Conservation (phyloP, 352 stramenopile genomes). For the Phytophthora sp. region DNA sequence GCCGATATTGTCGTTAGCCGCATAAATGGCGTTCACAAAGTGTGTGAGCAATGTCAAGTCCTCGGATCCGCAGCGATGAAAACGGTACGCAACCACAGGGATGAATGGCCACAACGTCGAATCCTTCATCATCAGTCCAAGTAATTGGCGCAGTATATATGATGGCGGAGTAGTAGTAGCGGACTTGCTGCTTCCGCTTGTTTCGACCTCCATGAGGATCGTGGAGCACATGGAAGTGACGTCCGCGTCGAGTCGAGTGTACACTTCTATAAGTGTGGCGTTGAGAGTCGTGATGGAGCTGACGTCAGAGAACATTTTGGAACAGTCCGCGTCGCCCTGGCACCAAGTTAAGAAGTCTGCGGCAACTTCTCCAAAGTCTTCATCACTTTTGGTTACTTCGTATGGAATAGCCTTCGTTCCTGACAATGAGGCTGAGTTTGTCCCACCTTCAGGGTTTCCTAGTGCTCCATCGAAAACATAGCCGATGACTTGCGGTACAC, state of each 20-base stretch:
- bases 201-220: slow-evolving; percentile 26
- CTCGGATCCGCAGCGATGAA: slow-evolving; percentile 54
- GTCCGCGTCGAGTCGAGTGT: slow-evolving; percentile 48
- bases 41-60: slow-evolving; percentile 51
- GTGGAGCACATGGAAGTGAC: slow-evolving; percentile 31
- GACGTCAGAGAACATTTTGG: slow-evolving; percentile 40
- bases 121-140: slow-evolving; percentile 59
- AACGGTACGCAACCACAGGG: slow-evolving; percentile 61
- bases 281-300: slow-evolving; percentile 38
- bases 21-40: slow-evolving; percentile 42
- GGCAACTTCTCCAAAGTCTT: slow-evolving; percentile 49
- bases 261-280: slow-evolving; percentile 41
- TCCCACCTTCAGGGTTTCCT: slow-evolving; percentile 13
- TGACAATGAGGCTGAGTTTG: neutral
- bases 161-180: slow-evolving; percentile 41
- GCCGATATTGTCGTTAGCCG: slow-evolving; percentile 7
- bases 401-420: slow-evolving; percentile 5
- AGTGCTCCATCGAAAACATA: slow-evolving; percentile 68
- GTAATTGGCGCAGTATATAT: slow-evolving; percentile 49
- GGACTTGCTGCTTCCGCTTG: slow-evolving; percentile 14
- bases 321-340: slow-evolving; percentile 48
- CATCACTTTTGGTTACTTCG: slow-evolving; percentile 44
- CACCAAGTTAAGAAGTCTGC: slow-evolving; percentile 58
- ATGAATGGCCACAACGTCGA: slow-evolving; percentile 59
- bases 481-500: slow-evolving; percentile 50